Evolutionary conservation across 768 basidiomycete genomes (phyloP), one percentile per base, ranked within the genome.

Genomic region (Suillus luteus): DNA sequence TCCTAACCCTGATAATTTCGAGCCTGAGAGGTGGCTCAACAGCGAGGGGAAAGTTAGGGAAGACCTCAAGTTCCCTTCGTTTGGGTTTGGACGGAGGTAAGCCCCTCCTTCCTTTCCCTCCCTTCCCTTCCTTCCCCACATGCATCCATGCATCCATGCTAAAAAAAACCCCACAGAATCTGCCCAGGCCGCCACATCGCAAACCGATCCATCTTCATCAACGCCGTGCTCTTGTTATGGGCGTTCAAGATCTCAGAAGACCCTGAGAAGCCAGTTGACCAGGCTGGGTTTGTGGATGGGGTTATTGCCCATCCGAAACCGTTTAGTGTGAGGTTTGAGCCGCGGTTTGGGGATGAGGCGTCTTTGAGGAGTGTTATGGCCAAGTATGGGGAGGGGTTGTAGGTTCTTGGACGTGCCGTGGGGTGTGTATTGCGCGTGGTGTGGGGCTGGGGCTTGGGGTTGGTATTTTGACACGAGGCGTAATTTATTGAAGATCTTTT

Each of bases 161-260:
- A 3, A 27, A 27, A 3, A 27, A 27, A 3, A 27, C 1, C 27
- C 1, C 27, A 27, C 27, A 84, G 88, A 19, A 79, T 89, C 7
- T 91, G 88, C 64, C 88, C 87, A 0, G 88, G 88, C 0, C 83
- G 85, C 67, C 82, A 88, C 70, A 82, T 91, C 37, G 88, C 73
- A 22, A 74, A 76, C 73, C 82, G 87, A 5, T 90, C 89, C 7
- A 73, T 91, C 2, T 88, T 87, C 68, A 77, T 91, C 66, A 90
- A 87, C 63, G 82, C 86, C 0, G 86, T 86, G 0, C 78, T 89
- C 15, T 75, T 87, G 2, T 72, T 88, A 38, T 90, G 88, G 87
- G 84, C 88, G 0, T 90, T 91, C 79, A 79, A 73, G 1, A 77
- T 92, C 31, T 77, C 76, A 3, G 69, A 82, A 35, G 85, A 88